These are phyloP conservation scores for Aspergillus coremiiformis DNA, from an alignment of 495 filamentous ascomycete species.

Conservation along the genomic window DNA sequence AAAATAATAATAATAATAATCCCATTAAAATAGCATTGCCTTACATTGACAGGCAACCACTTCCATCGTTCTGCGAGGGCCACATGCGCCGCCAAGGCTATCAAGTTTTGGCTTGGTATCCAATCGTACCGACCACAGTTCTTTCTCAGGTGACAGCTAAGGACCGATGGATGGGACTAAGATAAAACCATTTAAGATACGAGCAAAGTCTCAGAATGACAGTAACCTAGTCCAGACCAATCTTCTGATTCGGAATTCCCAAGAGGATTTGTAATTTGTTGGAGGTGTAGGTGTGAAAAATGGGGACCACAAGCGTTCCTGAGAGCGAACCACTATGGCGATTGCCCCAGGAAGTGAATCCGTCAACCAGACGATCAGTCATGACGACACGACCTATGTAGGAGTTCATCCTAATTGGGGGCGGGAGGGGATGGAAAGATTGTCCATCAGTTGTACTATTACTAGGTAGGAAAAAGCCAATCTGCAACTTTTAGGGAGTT, in stretches of 20 bases:
- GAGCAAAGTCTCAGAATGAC: background rate
- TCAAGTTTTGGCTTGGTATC: background rate
- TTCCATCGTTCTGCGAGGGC: background rate
- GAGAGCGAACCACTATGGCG: slow-evolving; percentile 3
- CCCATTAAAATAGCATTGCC: background rate
- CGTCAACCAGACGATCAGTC: slow-evolving; percentile 5
- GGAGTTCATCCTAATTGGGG: background rate
- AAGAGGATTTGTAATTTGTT: background rate
- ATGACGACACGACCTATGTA: slow-evolving; percentile 19
- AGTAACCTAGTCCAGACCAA: no score
- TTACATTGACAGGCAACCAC: slow-evolving; percentile 1
- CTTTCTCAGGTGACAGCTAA: background rate
- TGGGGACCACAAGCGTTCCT: slow-evolving; percentile 5
- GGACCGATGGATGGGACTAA: background rate
- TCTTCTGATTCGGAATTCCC: background rate
- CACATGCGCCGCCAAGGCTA: slow-evolving; percentile 4
- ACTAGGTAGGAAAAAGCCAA: background rate
- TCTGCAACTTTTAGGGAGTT: slow-evolving; percentile 1
- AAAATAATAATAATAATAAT: no score
- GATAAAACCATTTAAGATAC: background rate
- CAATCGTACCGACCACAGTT: slow-evolving; percentile 1
- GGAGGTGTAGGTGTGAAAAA: background rate
- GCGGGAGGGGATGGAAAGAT: background rate
- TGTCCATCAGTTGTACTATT: no score
- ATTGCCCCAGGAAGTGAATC: slow-evolving; percentile 4